Evolutionary conservation across 768 basidiomycete genomes (phyloP), one percentile per base, ranked within the genome.

Genomic region (Rhodotorula diobovata): DNA sequence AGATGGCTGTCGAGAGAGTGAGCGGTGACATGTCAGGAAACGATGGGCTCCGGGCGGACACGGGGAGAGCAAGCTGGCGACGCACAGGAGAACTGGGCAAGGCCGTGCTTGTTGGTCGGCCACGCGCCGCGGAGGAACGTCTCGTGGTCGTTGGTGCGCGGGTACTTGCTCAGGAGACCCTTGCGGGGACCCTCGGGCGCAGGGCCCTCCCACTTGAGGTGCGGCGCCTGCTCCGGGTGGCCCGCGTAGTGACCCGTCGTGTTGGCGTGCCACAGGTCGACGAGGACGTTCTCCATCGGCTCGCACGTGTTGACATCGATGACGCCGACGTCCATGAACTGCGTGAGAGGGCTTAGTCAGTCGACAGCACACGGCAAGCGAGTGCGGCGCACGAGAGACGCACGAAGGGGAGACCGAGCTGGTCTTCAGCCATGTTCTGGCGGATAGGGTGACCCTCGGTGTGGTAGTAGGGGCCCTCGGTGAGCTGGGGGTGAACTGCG

Each of bases 261-360:
- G 60, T 77, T 77, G 58, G 71, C 68, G 68, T 73, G 70, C 79
- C 79, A 80, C 43, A 79, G 66, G 66, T 80, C 79, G 54, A 80
- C 78, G 34, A 80, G 76, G 25, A 76, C 77, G 68, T 77, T 67
- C 18, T 66, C 63, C 15, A 79, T 62, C 18, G 79, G 79, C 58
- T 79, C 71, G 71, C 79, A 80, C 3, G 79, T 80, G 51, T 79
- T 76, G 65, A 79, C 78, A 53, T 80, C 79, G 61, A 80, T 80
- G 48, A 80, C 45, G 43, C 79, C 79, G 41, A 80, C 74, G 61
- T 80, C 78, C 79, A 80, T 80, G 60, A 77, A 63, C 78, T 76
- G 51, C 37, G 39, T 12, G 28, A 14, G 21, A 37, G 34, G 35
- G 34, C 35, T 37, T 21, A 57, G 55, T 20, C 21, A 21, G n/a